phyloP scores from a whole-genome alignment of 306 rosid species.

The Astragalus membranaceus region DNA sequence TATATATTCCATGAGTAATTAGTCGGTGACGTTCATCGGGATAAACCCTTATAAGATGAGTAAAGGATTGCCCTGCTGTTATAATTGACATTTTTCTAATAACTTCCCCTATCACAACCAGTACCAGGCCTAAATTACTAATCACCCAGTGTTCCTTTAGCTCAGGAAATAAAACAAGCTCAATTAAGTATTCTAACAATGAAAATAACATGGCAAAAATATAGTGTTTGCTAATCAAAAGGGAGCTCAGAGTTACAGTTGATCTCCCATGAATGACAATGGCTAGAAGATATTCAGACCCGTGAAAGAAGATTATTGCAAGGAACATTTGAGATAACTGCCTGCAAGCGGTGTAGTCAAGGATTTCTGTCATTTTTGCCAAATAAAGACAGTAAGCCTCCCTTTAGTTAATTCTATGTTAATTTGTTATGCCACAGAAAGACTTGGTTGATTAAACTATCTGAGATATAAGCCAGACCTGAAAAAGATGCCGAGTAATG shows the following conservation, averaged over 20 bases:
- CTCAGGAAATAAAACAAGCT: slow-evolving; percentile 49
- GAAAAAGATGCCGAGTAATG: slow-evolving; percentile 24
- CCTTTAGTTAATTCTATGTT: background rate
- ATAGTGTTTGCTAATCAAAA: slow-evolving; percentile 65
- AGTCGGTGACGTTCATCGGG: slow-evolving; percentile 52
- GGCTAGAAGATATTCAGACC: slow-evolving; percentile 73
- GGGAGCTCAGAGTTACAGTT: slow-evolving; percentile 57
- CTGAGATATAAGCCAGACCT: slow-evolving; percentile 26
- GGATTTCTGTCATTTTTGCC: slow-evolving; percentile 50
- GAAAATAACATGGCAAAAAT: slow-evolving; percentile 66
- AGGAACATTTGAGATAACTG: slow-evolving; percentile 62
- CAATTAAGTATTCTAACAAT: slow-evolving; percentile 59
- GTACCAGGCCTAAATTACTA: slow-evolving; percentile 53
- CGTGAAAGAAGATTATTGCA: slow-evolving; percentile 62
- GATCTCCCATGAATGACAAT: slow-evolving; percentile 55
- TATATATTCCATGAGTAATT: slow-evolving; percentile 69
- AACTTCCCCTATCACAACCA: slow-evolving; percentile 68
- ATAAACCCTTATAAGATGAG: slow-evolving; percentile 60
- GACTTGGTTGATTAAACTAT: slow-evolving; percentile 14
- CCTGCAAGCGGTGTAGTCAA: slow-evolving; percentile 51
- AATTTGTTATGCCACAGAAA: slow-evolving; percentile 21
- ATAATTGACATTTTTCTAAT: slow-evolving; percentile 61
- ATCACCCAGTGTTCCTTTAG: slow-evolving; percentile 67
- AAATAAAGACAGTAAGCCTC: slow-evolving; percentile 19
- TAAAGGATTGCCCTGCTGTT: slow-evolving; percentile 74